Evolutionary conservation across 257 asterid genomes (phyloP).

Genomic region (Leonotis leonurus): DNA sequence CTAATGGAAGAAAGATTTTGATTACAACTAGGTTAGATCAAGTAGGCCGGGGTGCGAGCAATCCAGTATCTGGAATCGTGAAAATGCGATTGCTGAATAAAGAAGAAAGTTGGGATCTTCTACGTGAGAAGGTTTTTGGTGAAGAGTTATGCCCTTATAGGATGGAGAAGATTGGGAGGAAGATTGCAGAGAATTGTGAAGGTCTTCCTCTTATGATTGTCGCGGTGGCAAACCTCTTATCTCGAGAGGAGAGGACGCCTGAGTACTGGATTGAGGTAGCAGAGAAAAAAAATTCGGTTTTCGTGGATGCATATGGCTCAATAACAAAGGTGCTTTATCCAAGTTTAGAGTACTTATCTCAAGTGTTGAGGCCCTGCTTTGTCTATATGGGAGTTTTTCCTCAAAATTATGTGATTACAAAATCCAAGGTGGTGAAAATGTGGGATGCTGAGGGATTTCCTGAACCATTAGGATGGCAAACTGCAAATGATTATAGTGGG

Average conservation of each 20-base stretch:
- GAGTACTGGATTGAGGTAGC: slow-evolving; percentile 2
- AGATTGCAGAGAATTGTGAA: neutral
- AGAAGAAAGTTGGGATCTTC: slow-evolving; percentile 15
- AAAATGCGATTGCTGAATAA: neutral
- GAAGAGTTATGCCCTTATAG: neutral
- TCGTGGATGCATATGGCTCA: neutral
- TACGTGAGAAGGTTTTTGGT: neutral
- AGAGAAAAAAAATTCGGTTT: neutral
- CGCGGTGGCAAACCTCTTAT: neutral
- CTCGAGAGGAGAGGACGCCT: neutral
- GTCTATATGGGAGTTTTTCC: slow-evolving; percentile 9
- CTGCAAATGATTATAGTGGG: neutral
- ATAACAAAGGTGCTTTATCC: neutral
- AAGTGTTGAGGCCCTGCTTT: neutral
- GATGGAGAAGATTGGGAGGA: neutral
- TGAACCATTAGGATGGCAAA: neutral
- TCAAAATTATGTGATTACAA: neutral
- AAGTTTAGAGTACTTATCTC: slow-evolving; percentile 6
- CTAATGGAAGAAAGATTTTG: slow-evolving; percentile 19
- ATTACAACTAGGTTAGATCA: slow-evolving; percentile 24
- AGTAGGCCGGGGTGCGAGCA: too few species aligned
- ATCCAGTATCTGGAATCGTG: too few species aligned
- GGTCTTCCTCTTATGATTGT: slow-evolving; percentile 12
- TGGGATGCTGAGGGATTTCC: slow-evolving; percentile 1
- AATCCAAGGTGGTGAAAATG: neutral